A percentile compares a stretch with the other conserved stretches of the same genome.
Evolutionary conservation across 345 rosid genomes (phyloP).

Genomic region (Brassica carinata): DNA sequence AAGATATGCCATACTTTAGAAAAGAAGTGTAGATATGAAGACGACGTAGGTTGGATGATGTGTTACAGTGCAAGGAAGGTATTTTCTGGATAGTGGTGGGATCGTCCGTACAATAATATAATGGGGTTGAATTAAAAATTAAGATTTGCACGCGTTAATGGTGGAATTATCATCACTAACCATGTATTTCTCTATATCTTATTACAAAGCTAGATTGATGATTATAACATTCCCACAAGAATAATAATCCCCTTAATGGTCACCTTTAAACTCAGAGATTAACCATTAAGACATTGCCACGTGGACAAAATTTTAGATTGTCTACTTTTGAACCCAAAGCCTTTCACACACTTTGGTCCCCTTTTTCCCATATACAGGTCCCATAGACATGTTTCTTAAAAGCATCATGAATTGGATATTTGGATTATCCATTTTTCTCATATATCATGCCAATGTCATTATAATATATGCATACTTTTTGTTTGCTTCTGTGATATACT

Average conservation of each 20-base stretch:
- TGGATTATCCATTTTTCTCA: constrained; percentile 33
- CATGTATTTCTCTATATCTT: not conserved
- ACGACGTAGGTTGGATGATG: constrained; percentile 9
- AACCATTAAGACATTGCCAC: constrained; percentile 13
- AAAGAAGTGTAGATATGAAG: not conserved
- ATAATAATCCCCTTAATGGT: constrained; percentile 26
- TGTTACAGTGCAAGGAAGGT: constrained; percentile 23
- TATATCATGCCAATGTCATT: constrained; percentile 18
- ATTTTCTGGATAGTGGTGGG: constrained; percentile 24
- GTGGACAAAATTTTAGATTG: constrained; percentile 2
- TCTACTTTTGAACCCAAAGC: constrained; percentile 31
- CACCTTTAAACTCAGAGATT: constrained; percentile 19
- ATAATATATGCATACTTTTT: not conserved
- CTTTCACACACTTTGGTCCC: constrained; percentile 33
- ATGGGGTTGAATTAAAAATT: constrained; percentile 27
- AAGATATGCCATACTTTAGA: not conserved
- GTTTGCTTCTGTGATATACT: constrained; percentile 26
- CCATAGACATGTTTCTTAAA: constrained; percentile 66
- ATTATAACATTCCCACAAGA: constrained; percentile 16
- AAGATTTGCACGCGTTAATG: constrained; percentile 40
- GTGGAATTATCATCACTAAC: constrained; percentile 33
- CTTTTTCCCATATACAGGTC: constrained; percentile 46
- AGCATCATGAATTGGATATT: constrained; percentile 50
- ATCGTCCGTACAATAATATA: constrained; percentile 37
- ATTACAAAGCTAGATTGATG: not conserved